Evolutionary conservation across 176 grass and related monocot species (phyloP).

Genomic region (Elymus sibiricus): DNA sequence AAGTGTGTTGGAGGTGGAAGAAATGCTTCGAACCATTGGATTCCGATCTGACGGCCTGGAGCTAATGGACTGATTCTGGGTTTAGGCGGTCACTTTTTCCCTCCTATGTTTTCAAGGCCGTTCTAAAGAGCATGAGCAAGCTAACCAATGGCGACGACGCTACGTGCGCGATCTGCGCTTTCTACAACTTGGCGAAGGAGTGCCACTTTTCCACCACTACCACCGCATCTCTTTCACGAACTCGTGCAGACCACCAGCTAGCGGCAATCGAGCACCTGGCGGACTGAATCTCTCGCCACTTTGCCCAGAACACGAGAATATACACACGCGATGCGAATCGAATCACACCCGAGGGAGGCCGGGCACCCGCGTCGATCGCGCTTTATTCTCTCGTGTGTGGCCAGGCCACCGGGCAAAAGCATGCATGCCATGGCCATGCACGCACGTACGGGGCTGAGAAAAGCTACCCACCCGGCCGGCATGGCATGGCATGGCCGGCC

Average conservation of each 20-base stretch:
- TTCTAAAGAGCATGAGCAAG: background rate
- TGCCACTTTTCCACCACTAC: constrained; percentile 9
- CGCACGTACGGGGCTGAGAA: background rate
- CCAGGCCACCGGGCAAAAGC: background rate
- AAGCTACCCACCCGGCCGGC: background rate
- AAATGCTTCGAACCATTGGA: too few relatives aligned
- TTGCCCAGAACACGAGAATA: background rate
- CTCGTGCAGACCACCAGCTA: background rate
- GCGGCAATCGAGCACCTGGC: constrained; percentile 27
- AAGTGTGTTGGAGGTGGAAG: too few relatives aligned
- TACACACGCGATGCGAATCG: constrained; percentile 22
- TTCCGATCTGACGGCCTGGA: too few relatives aligned
- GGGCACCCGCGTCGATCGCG: background rate
- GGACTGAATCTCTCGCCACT: constrained; percentile 20
- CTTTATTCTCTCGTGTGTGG: background rate
- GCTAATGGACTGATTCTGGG: too few relatives aligned
- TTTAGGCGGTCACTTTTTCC: too few relatives aligned
- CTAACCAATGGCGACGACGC: background rate
- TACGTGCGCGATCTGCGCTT: background rate
- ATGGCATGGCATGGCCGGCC: background rate
- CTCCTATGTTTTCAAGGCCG: background rate
- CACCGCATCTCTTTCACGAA: background rate
- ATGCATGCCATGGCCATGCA: background rate
- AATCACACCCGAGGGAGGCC: background rate
- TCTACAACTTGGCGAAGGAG: constrained; percentile 6